Conservation (phyloP, 306 rosid species). For the Begonia peltatifolia region DNA sequence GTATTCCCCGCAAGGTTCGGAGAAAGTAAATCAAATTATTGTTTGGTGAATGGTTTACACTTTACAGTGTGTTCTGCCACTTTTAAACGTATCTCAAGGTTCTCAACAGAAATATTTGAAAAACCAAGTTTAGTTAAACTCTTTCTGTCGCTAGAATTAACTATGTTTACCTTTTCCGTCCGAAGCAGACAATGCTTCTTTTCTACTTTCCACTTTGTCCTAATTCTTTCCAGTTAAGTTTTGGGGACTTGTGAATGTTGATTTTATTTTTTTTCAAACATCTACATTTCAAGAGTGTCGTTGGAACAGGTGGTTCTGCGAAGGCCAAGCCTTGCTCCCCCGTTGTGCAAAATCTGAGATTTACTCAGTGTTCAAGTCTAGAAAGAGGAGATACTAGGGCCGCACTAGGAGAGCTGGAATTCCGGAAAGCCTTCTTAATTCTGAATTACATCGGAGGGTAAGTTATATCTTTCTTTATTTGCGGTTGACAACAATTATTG, state of each 20-base stretch:
- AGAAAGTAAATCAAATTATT: not conserved
- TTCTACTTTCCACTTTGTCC: too few relatives aligned
- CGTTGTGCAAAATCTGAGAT: not conserved
- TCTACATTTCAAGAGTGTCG: too few relatives aligned
- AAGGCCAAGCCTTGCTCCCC: not conserved
- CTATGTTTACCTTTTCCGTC: too few relatives aligned
- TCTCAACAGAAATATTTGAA: not conserved
- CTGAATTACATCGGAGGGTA: constrained; percentile 52
- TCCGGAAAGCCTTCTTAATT: constrained; percentile 48
- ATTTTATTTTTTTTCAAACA: too few relatives aligned
- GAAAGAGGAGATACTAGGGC: constrained; percentile 9
- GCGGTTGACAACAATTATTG: not conserved
- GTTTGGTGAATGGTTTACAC: not conserved
- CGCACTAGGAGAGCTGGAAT: constrained; percentile 67
- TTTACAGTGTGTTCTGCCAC: not conserved
- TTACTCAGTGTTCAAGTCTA: not conserved
- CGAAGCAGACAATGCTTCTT: too few relatives aligned
- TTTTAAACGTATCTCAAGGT: not conserved
- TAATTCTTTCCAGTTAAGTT: too few relatives aligned
- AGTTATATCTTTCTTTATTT: constrained; percentile 6
- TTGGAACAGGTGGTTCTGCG: not conserved
- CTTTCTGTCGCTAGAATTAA: too few relatives aligned
- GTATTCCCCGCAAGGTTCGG: constrained; percentile 5
- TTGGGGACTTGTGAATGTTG: too few relatives aligned
- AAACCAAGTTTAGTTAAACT: too few relatives aligned